Percentiles rank a stretch among this genome's conserved stretches.
phyloP scores from a whole-genome alignment of 768 basidiomycete genomes.

The Mycena filopes region DNA sequence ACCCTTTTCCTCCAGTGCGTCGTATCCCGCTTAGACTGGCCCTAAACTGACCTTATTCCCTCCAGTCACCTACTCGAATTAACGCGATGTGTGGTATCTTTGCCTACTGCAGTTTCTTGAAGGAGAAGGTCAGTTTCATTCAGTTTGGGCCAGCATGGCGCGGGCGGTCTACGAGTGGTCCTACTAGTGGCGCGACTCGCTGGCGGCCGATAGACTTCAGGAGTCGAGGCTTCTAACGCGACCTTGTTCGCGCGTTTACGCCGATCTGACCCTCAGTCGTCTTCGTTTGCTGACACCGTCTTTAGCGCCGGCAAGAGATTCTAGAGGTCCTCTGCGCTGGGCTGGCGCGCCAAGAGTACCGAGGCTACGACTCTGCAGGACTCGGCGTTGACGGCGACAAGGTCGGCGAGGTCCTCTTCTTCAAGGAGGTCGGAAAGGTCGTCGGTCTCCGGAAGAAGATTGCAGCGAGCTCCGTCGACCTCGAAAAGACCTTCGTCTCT shows the following conservation, averaged over 20 bases:
- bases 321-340: slow-evolving; percentile 92
- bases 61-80: slow-evolving; percentile 10
- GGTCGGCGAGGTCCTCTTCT: slow-evolving; percentile 78
- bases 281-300: slow-evolving; percentile 22
- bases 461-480: slow-evolving; percentile 73
- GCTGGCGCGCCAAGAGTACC: slow-evolving; percentile 95
- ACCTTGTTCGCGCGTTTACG: background rate
- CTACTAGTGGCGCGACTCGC: background rate
- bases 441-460: slow-evolving; percentile 92
- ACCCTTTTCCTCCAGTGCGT: slow-evolving; percentile 7
- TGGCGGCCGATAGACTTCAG: background rate
- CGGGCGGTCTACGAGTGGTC: background rate
- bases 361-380: slow-evolving; percentile 97
- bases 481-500: slow-evolving; percentile 78
- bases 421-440: slow-evolving; percentile 99
- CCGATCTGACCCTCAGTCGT: no score
- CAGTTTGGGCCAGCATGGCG: background rate
- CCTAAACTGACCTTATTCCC: background rate
- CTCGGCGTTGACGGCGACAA: slow-evolving; percentile 93
- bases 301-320: slow-evolving; percentile 87
- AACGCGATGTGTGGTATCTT: slow-evolving; percentile 92
- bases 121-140: slow-evolving; percentile 75
- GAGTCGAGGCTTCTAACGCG: slow-evolving; percentile 16
- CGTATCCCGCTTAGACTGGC: background rate
- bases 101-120: slow-evolving; percentile 93